Evolutionary conservation across 805 yeast species (phyloP), one percentile per base, ranked within the genome.

Genomic region (Ogataea saltuana): DNA sequence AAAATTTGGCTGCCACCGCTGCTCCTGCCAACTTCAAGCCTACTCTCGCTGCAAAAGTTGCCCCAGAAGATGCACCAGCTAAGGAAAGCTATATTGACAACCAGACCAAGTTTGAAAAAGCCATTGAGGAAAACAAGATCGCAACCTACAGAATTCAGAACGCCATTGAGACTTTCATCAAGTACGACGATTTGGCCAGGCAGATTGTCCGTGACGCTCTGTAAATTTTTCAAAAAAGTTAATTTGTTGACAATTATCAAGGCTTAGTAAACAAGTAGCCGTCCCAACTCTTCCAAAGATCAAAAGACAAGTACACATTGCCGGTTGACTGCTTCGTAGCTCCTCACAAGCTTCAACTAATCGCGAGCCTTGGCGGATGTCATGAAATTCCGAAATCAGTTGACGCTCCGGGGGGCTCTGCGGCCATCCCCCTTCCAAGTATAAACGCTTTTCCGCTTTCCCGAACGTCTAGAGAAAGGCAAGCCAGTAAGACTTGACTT

Each of bases 1-100:
- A 58, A 39, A 56, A 53, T 40, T 48, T 63, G 41, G 34, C 51
- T 6, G 49, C 41, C 22, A 40, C 48, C 8, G 48, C 53, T n/a
- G 61, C 53, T 18, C 65, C 65, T 6, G 50, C 33, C n/a, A 54
- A 69, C 66, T 39, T 44, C 33, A 34, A 35, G 36, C 56, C 59
- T 17, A 41, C 35, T 18, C 33, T 51, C 8, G 41, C 41, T 13
- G 31, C 33, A n/a, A 41, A 32, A 10, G 50, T 50, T 10, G 17
- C 55, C 2, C 36, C 34, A 8, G 53, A 48, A 27, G 56, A 55
- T 25, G 53, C 54, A n/a, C 51, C 53, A 19, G 42, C 49, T 10
- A 45, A 48, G 31, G 34, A 48, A 20, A 36, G 49, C 13, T 58
- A 40, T 34, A 33, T 58, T n/a, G 28, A 48, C 39, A 49, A 50